phyloP scores from a whole-genome alignment of 2,329 filamentous ascomycete genomes.

The Fusarium euwallaceae region DNA sequence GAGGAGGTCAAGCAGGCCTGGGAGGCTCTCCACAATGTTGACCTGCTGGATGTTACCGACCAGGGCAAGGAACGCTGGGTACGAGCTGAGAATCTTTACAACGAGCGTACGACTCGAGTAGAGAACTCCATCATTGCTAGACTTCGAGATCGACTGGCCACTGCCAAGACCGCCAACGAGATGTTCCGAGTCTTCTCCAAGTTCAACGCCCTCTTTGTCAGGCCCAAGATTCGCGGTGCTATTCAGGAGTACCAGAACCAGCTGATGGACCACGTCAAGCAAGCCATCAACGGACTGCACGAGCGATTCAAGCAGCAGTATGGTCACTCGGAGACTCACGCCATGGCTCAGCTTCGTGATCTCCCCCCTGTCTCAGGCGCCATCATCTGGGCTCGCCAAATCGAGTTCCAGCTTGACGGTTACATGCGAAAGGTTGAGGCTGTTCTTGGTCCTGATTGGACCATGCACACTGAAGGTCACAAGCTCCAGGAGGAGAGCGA shows the following conservation, averaged over 20 bases:
- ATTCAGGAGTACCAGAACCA: conserved; percentile 99
- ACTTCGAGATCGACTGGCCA: conserved; percentile 90
- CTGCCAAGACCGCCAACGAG: conserved; percentile 96
- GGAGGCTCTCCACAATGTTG: conserved; percentile 92
- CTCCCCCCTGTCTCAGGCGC: conserved; percentile 95
- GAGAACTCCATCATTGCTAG: conserved; percentile 99
- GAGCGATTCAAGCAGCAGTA: conserved; percentile 99
- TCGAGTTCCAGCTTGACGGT: conserved; percentile 92
- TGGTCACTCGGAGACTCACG: conserved; percentile 96
- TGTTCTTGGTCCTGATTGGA: conserved; percentile 95
- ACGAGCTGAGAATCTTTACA: conserved; percentile 94
- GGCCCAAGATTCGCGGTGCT: conserved; percentile 98
- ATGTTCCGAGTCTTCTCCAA: conserved; percentile 99
- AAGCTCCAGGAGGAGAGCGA: conserved; percentile 93
- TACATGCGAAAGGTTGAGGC: conserved; percentile 99
- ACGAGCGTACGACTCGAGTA: conserved; percentile 94
- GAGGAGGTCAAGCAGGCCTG: conserved; percentile 97
- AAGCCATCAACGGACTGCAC: conserved; percentile 92
- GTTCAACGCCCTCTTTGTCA: conserved; percentile 98
- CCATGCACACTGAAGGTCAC: conserved; percentile 92
- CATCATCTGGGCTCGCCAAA: conserved; percentile 97
- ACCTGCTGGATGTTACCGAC: conserved; percentile 90
- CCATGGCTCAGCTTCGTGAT: conserved; percentile 97
- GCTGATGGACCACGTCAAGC: conserved; percentile 97
- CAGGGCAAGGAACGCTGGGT: conserved; percentile 95